These are phyloP conservation scores for Fusarium sp. DNA, from an alignment of 2,329 filamentous ascomycete species.

Conservation along the genomic window DNA sequence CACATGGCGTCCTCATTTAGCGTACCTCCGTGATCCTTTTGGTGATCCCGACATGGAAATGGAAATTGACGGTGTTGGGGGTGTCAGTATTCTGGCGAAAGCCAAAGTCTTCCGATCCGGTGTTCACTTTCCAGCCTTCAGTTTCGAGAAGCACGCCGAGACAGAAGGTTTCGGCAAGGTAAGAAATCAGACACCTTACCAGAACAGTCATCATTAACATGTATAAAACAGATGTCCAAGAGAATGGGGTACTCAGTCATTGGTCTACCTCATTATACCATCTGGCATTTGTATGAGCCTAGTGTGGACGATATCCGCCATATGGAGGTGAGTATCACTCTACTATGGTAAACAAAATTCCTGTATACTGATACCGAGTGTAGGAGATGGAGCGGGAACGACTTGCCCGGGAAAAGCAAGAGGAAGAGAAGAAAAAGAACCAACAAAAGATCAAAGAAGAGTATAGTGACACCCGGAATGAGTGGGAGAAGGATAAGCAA, in stretches of 20 bases:
- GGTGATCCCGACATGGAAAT: conserved; percentile 99
- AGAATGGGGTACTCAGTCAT: conserved; percentile 96
- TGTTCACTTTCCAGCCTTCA: conserved; percentile 97
- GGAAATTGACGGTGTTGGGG: conserved; percentile 98
- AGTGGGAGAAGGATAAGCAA: conserved; percentile 92
- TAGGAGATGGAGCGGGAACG: conserved; percentile 94
- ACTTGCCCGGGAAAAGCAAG: conserved; percentile 78
- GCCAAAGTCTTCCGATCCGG: conserved; percentile 94
- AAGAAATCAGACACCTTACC: conserved; percentile 37
- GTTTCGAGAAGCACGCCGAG: conserved; percentile 98
- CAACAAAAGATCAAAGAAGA: conserved; percentile 76
- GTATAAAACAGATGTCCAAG: conserved; percentile 81
- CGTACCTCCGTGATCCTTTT: conserved; percentile 95
- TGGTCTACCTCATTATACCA: conserved; percentile 95
- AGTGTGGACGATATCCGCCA: conserved; percentile 96
- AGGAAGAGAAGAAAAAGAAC: conserved; percentile 74
- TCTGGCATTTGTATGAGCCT: conserved; percentile 99
- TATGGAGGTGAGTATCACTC: conserved; percentile 74
- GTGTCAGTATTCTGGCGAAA: conserved; percentile 96
- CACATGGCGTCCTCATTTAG: conserved; percentile 96
- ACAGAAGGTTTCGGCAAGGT: conserved; percentile 99
- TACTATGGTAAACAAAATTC: not conserved
- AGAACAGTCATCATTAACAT: conserved; percentile 13
- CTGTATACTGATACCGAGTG: conserved; percentile 21
- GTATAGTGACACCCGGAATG: conserved; percentile 77